These are phyloP conservation scores for Talaromyces islandicus DNA, from an alignment of 2,329 filamentous ascomycete species.

Conservation along the genomic window DNA sequence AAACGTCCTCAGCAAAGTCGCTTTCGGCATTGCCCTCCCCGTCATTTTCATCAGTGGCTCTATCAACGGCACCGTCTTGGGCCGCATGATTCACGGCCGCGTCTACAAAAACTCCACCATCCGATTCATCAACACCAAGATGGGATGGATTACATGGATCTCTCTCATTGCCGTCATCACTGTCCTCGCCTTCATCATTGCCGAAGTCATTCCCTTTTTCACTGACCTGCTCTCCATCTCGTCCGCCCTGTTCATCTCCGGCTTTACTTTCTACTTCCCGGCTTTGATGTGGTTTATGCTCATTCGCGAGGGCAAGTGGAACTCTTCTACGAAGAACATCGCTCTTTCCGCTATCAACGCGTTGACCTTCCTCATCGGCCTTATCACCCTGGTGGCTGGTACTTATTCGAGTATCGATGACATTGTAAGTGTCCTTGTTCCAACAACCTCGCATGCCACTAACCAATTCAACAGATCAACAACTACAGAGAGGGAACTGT, in stretches of 20 bases:
- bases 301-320: slow-evolving; percentile 22
- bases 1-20: slow-evolving; percentile 20
- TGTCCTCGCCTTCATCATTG: slow-evolving; percentile 76
- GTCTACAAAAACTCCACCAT: slow-evolving; percentile 29
- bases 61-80: slow-evolving; percentile 30
- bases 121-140: slow-evolving; percentile 29
- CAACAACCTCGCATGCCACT: not conserved
- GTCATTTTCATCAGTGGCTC: slow-evolving; percentile 34
- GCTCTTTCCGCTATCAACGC: slow-evolving; percentile 59
- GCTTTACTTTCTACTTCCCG: slow-evolving; percentile 73
- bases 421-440: slow-evolving; percentile 23
- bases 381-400: slow-evolving; percentile 69
- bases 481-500: slow-evolving; percentile 4
- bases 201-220: slow-evolving; percentile 83
- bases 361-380: slow-evolving; percentile 61
- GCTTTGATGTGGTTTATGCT: slow-evolving; percentile 37
- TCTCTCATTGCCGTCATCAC: slow-evolving; percentile 48
- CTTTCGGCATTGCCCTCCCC: slow-evolving; percentile 28
- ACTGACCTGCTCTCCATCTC: slow-evolving; percentile 51
- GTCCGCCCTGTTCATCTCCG: slow-evolving; percentile 71
- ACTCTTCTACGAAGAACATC: slow-evolving; percentile 39
- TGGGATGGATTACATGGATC: slow-evolving; percentile 30
- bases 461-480: slow-evolving; percentile 4
- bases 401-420: slow-evolving; percentile 60
- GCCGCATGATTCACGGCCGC: slow-evolving; percentile 29